These are phyloP conservation scores for Phytophthora quininea DNA, from an alignment of 352 stramenopile species.

Conservation along the genomic window DNA sequence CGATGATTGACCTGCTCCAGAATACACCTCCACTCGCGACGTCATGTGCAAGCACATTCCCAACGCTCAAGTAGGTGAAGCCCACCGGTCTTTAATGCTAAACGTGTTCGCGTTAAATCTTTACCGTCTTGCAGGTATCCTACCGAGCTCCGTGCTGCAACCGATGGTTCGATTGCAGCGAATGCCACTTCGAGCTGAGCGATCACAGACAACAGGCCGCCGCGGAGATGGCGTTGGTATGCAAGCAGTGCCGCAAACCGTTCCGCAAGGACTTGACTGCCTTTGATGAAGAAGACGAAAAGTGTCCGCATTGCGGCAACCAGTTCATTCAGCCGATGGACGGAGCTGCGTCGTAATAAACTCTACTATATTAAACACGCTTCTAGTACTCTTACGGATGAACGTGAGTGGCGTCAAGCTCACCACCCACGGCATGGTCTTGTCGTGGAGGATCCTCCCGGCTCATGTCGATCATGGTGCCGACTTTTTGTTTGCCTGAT, in stretches of 20 bases:
- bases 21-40: conserved; percentile 13
- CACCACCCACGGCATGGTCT: not conserved
- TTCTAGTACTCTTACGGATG: too few relatives aligned
- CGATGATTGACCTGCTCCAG: not conserved
- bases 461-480: not conserved
- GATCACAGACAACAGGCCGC: conserved; percentile 54
- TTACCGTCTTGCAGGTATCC: conserved; percentile 41
- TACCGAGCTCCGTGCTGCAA: conserved; percentile 75
- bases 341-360: not conserved
- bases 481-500: conserved; percentile 15
- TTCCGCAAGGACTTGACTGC: conserved; percentile 69
- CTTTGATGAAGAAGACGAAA: conserved; percentile 60
- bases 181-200: conserved; percentile 75
- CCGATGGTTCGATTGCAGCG: conserved; percentile 82
- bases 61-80: conserved; percentile 32
- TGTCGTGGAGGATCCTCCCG: not conserved
- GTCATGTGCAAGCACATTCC: conserved; percentile 60
- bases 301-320: conserved; percentile 70
- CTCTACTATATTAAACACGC: too few relatives aligned
- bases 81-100: too few relatives aligned
- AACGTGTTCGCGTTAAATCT: too few relatives aligned
- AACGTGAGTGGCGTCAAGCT: too few relatives aligned
- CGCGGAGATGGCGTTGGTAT: conserved; percentile 65
- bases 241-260: conserved; percentile 65
- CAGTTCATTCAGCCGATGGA: conserved; percentile 37